Conservation (phyloP, 495 filamentous ascomycete genomes). For the Penicillium angulare region DNA sequence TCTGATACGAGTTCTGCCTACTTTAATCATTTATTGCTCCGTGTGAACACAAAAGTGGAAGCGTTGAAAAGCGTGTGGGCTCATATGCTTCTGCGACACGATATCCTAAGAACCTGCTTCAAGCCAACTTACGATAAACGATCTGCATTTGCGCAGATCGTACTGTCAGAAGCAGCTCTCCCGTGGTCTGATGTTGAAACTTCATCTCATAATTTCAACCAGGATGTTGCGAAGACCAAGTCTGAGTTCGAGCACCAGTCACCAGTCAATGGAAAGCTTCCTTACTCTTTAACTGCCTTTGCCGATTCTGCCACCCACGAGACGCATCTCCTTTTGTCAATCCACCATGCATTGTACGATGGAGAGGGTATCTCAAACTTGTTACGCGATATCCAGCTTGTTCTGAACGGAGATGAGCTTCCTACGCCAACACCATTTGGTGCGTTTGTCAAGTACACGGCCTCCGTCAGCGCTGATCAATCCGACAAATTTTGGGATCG, state of each 20-base stretch:
- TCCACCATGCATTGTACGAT: conserved; percentile 84
- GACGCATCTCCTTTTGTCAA: conserved; percentile 51
- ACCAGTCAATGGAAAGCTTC: conserved; percentile 21
- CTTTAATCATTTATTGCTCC: conserved; percentile 54
- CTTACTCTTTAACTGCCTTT: conserved; percentile 29
- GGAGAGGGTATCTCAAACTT: conserved; percentile 65
- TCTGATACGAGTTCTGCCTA: conserved; percentile 42
- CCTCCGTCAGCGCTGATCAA: conserved; percentile 26
- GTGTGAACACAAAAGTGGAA: conserved; percentile 41
- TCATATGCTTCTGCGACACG: conserved; percentile 53
- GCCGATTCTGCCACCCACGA: conserved; percentile 8
- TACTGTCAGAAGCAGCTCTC: conserved; percentile 33
- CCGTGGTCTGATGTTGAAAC: conserved; percentile 23
- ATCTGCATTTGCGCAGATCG: conserved; percentile 58
- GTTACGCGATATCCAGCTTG: conserved; percentile 61
- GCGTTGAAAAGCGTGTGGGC: conserved; percentile 46
- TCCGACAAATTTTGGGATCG: conserved; percentile 62
- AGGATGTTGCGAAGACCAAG: conserved; percentile 21
- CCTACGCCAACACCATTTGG: conserved; percentile 25
- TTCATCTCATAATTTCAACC: conserved; percentile 9
- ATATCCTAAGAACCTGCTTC: conserved; percentile 65
- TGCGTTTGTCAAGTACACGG: conserved; percentile 48
- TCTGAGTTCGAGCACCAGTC: conserved; percentile 19
- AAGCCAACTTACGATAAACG: conserved; percentile 45
- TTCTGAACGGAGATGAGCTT: conserved; percentile 44